A percentile compares a stretch with the other conserved stretches of the same genome.
Conservation (phyloP, 164 flowering plant genomes). For the Chimonanthus praecox region DNA sequence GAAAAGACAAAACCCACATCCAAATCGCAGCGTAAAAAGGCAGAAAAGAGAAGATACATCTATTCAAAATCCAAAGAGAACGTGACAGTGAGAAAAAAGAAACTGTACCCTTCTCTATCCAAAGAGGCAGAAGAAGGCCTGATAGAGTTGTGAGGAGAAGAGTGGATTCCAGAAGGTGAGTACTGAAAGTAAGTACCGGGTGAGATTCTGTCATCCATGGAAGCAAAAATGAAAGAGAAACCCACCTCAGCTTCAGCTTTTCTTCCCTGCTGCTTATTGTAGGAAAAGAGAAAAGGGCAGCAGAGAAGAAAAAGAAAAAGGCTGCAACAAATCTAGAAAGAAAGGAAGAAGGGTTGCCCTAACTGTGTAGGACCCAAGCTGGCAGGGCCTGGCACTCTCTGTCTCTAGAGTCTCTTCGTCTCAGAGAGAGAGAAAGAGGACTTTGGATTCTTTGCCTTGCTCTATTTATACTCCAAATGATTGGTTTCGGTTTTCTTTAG, state of each 20-base stretch:
- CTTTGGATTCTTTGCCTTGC: conserved; percentile 17
- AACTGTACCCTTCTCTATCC: conserved; percentile 62
- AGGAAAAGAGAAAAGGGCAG: neutral
- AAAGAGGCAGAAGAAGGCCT: conserved; percentile 46
- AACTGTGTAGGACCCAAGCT: conserved; percentile 15
- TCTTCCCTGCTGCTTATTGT: neutral
- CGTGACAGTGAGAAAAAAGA: neutral
- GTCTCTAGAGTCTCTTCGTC: neutral
- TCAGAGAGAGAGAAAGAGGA: conserved; percentile 1
- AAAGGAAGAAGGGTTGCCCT: conserved; percentile 1
- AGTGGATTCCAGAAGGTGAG: conserved; percentile 59
- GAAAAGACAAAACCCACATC: conserved; percentile 1
- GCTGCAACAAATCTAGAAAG: neutral
- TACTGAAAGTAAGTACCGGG: conserved; percentile 73
- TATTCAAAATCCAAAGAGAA: neutral
- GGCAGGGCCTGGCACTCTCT: conserved; percentile 13
- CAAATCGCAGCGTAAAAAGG: neutral
- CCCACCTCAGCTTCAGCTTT: neutral
- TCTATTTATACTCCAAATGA: conserved; percentile 7
- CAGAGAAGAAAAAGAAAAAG: neutral
- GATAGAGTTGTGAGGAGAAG: conserved; percentile 46
- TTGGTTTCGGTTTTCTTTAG: neutral
- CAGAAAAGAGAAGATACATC: neutral
- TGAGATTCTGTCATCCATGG: conserved; percentile 69
- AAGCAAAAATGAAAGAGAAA: neutral